Base-by-base conservation (phyloP, 371 early-diverging fungal genomes). In the Circinella minor region DNA sequence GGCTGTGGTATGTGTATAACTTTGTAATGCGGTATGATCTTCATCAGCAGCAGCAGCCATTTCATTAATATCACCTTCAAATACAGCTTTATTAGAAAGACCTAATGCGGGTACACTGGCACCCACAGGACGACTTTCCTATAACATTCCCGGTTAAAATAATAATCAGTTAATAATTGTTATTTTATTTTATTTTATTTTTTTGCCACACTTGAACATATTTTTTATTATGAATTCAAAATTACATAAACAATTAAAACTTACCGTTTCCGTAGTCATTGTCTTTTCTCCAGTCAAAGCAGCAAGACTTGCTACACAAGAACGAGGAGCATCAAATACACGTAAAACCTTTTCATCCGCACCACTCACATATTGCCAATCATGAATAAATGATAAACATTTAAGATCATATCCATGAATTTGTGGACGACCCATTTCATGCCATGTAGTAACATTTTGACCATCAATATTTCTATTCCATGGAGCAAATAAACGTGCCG, bases 331-430 rank as follows among this genome's bases (percentile, higher is more conserved):
- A 71, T 90, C 92, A 82, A 98, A 97, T 3, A 96, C 91, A 48
- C 99, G 92, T 51, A 96, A 74, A 0, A 95, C 89, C 80, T 98
- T 98, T 74, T 98, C 99, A 71, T 99, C 99, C 34, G 98, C 95
- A 10, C 94, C 98, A 66, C 91, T 89, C 4, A 95, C 94, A 82
- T 91, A 96, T 60, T 82, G 86, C 83, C 89, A 92, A 36, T 86
- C 82, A 69, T 90, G 77, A 9, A 93, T 78, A 74, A 96, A 95
- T 0, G 94, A 88, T 11, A 96, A 74, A 74, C 95, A 94, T 60
- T 94, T 90, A 63, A 97, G 78, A 74, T 97, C 95, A 74, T 98
- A 98, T 2, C 99, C 99, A 74, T 99, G 99, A 37, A 98, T 92
- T 81, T 99, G 99, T 15, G 99, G 95, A 6, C 99, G 86, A 3